Conservation (phyloP, 2,329 filamentous ascomycete genomes). For the Fusarium poae region DNA sequence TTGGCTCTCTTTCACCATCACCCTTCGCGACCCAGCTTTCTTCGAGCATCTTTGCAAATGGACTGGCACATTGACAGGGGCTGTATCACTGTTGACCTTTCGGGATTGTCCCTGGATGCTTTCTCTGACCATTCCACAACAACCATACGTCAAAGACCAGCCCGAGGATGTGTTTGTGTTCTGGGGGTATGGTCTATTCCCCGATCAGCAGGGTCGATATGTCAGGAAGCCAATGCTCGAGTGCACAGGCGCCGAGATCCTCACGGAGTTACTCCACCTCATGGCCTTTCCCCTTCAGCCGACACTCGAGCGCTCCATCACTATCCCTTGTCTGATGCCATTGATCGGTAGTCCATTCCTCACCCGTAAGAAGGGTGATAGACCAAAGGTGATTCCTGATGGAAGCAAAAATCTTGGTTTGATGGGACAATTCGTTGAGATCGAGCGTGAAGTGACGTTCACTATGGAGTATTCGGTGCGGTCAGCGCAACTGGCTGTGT, state of each 20-base stretch:
- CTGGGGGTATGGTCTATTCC: conserved; percentile 48
- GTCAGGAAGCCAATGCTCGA: conserved; percentile 47
- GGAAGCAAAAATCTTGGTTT: conserved; percentile 46
- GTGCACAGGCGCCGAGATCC: conserved; percentile 46
- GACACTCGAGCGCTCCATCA: conserved; percentile 44
- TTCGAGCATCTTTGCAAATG: conserved; percentile 43
- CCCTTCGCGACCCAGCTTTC: conserved; percentile 41
- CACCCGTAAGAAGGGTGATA: conserved; percentile 45
- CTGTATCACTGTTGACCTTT: conserved; percentile 46
- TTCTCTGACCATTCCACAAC: conserved; percentile 43
- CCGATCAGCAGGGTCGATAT: conserved; percentile 44
- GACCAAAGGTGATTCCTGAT: conserved; percentile 42
- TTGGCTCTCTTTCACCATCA: conserved; percentile 47
- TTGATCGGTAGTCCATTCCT: conserved; percentile 48
- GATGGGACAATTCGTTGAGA: conserved; percentile 49
- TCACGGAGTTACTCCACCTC: conserved; percentile 44
- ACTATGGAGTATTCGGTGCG: conserved; percentile 49
- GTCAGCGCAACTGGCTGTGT: conserved; percentile 47
- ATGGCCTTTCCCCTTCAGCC: conserved; percentile 46
- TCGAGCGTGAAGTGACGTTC: conserved; percentile 48
- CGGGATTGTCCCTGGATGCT: conserved; percentile 48
- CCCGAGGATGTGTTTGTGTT: conserved; percentile 44
- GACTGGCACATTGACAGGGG: conserved; percentile 43
- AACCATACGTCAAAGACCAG: conserved; percentile 45
- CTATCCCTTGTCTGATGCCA: conserved; percentile 44